Conservation (phyloP, 306 rosid species). For the Rosa rugosa region DNA sequence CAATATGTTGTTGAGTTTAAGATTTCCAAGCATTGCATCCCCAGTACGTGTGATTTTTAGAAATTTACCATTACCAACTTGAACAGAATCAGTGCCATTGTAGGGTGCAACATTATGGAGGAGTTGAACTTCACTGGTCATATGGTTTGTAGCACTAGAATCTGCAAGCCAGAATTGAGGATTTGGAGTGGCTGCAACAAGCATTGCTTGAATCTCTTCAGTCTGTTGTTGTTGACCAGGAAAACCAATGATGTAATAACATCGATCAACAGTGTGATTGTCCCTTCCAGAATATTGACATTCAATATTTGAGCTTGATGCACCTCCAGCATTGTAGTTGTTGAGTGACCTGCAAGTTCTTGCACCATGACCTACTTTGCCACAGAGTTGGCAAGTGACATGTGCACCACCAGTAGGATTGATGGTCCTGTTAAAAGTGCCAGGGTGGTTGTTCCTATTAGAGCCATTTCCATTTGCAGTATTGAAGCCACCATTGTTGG, state of each 20-base stretch:
- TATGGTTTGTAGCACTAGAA: background rate
- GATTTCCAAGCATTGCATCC: background rate
- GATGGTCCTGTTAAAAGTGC: too few relatives aligned
- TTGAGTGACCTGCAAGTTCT: background rate
- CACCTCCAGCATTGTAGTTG: too few relatives aligned
- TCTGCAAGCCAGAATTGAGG: background rate
- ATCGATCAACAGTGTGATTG: background rate
- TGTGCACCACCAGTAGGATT: too few relatives aligned
- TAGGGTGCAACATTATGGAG: background rate
- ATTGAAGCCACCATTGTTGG: too few relatives aligned
- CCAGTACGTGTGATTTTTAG: background rate
- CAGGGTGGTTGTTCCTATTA: too few relatives aligned
- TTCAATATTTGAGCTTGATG: background rate
- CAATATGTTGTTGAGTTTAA: too few relatives aligned
- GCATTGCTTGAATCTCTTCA: background rate
- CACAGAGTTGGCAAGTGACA: background rate
- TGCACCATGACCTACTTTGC: background rate
- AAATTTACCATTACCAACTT: background rate
- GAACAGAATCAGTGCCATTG: background rate
- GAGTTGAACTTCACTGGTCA: background rate
- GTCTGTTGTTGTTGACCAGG: background rate
- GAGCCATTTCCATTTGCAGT: too few relatives aligned
- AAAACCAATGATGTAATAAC: background rate
- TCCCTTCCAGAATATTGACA: background rate
- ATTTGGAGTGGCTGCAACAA: background rate